Conservation (phyloP, 352 stramenopile species). For the Plasmopara viticola region DNA sequence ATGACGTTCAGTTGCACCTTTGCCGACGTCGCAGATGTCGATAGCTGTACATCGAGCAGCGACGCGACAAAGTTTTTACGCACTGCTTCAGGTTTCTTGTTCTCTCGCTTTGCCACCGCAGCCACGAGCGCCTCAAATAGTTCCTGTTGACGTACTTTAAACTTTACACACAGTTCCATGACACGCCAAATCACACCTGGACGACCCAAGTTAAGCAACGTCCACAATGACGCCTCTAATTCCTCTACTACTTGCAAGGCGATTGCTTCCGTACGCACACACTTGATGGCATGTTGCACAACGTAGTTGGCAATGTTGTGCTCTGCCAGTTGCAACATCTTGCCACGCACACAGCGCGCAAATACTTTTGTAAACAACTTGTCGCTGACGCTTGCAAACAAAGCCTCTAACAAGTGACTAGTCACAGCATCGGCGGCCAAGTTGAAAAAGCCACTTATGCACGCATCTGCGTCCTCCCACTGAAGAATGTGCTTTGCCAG, state of each 20-base stretch:
- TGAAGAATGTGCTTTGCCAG: conserved; percentile 60
- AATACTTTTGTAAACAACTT: conserved; percentile 66
- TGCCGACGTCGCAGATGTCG: conserved; percentile 36
- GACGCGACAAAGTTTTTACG: conserved; percentile 59
- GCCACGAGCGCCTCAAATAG: conserved; percentile 49
- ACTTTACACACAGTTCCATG: conserved; percentile 65
- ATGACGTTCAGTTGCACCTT: conserved; percentile 76
- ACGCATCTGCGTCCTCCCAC: conserved; percentile 56
- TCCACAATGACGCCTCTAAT: conserved; percentile 56
- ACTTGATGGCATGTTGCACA: conserved; percentile 64
- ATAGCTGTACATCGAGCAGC: conserved; percentile 59
- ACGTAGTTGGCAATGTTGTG: conserved; percentile 80
- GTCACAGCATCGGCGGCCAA: conserved; percentile 66
- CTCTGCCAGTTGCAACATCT: conserved; percentile 63
- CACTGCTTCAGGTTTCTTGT: conserved; percentile 68
- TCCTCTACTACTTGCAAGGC: conserved; percentile 52
- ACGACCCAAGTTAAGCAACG: conserved; percentile 59
- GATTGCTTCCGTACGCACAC: conserved; percentile 35
- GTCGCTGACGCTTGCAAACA: conserved; percentile 53
- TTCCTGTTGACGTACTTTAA: conserved; percentile 42
- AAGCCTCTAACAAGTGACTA: conserved; percentile 67
- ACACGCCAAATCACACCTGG: conserved; percentile 74
- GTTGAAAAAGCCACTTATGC: conserved; percentile 53
- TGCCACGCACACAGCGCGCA: conserved; percentile 47
- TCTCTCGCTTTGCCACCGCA: conserved; percentile 69